Conservation (phyloP, 2,329 filamentous ascomycete species). For the Fusarium sp. region DNA sequence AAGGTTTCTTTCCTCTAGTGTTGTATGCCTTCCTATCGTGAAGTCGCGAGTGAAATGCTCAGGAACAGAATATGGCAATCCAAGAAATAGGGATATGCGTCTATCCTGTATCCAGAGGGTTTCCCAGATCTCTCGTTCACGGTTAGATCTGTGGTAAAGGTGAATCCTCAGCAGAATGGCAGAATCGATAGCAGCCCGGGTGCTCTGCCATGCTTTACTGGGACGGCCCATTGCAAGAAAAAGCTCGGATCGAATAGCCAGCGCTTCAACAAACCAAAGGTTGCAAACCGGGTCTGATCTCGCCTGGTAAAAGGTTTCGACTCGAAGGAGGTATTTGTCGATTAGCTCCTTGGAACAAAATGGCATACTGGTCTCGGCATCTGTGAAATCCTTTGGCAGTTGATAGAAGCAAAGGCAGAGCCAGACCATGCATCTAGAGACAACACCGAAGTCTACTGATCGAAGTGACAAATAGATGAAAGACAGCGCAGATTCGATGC, state of each 20-base stretch:
- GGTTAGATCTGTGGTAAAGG: constrained; percentile 48
- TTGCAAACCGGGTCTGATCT: constrained; percentile 45
- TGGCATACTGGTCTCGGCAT: constrained; percentile 52
- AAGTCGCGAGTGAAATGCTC: neutral
- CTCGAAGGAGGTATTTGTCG: neutral
- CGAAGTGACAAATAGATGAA: constrained; percentile 10
- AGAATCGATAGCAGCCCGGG: constrained; percentile 64
- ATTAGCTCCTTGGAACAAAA: constrained; percentile 45
- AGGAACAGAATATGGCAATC: constrained; percentile 20
- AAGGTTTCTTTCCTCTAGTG: no score
- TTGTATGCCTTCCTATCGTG: no score
- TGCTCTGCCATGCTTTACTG: constrained; percentile 65
- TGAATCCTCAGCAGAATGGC: constrained; percentile 65
- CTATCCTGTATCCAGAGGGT: constrained; percentile 60
- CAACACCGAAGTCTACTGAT: constrained; percentile 8
- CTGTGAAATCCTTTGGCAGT: constrained; percentile 50
- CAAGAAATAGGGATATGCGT: constrained; percentile 41
- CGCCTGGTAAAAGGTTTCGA: constrained; percentile 8
- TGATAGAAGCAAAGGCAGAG: constrained; percentile 58
- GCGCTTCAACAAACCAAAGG: constrained; percentile 66
- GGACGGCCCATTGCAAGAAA: constrained; percentile 68
- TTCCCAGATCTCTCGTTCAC: constrained; percentile 56
- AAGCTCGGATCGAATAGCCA: constrained; percentile 64
- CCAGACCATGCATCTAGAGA: constrained; percentile 58
- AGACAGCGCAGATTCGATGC: neutral